phyloP scores from a whole-genome alignment of 768 basidiomycete genomes.

The Suillus variegatus region DNA sequence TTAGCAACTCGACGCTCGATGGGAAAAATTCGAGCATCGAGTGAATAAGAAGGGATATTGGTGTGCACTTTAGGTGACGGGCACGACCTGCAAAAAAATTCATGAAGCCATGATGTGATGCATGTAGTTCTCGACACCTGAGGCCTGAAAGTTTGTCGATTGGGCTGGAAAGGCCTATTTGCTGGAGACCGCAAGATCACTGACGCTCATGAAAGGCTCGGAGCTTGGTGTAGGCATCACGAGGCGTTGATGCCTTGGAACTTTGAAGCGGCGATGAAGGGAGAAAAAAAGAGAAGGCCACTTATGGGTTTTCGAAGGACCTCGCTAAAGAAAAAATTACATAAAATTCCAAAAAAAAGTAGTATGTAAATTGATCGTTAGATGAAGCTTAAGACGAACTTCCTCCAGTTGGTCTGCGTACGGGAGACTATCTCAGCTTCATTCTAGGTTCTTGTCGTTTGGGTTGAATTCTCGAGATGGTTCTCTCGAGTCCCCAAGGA shows the following conservation, averaged over 20 bases:
- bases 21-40: conserved; percentile 40
- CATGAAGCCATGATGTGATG: neutral
- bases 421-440: neutral
- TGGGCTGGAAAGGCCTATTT: neutral
- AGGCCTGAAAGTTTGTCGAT: neutral
- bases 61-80: neutral
- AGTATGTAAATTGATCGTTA: neutral
- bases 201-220: too few species aligned
- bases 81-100: neutral
- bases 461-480: conserved; percentile 19
- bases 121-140: neutral
- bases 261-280: neutral
- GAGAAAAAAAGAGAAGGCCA: neutral
- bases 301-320: neutral
- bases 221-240: too few species aligned
- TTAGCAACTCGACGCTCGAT: conserved; percentile 56
- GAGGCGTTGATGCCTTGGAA: too few species aligned
- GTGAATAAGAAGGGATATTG: conserved; percentile 44
- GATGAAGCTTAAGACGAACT: neutral
- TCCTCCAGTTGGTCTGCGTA: neutral
- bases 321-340: neutral
- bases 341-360: neutral
- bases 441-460: neutral
- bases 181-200: neutral
- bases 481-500: conserved; percentile 18